phyloP scores from a whole-genome alignment of 805 yeast species.

The Naumovozyma dairenensis region DNA sequence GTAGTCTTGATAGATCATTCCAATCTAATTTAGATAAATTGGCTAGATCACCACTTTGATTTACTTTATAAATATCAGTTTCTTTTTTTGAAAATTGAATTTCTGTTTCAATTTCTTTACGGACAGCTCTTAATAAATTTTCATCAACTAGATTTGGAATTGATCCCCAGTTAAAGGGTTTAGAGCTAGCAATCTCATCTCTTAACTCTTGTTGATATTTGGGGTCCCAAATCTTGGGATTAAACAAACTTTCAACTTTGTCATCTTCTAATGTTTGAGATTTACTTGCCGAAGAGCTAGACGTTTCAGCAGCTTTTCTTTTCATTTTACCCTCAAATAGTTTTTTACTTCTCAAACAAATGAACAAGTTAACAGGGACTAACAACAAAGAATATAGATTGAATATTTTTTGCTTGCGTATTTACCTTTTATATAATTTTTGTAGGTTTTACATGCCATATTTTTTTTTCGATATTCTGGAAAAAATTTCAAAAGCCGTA shows the following conservation, averaged over 20 bases:
- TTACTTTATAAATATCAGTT: slow-evolving; percentile 91
- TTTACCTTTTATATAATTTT: too few relatives aligned
- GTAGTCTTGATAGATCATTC: slow-evolving; percentile 63
- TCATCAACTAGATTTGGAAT: slow-evolving; percentile 68
- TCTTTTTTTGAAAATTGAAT: slow-evolving; percentile 91
- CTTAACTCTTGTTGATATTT: slow-evolving; percentile 33
- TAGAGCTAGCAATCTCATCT: slow-evolving; percentile 40
- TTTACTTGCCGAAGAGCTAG: slow-evolving; percentile 1
- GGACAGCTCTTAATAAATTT: slow-evolving; percentile 62
- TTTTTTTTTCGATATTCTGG: too few relatives aligned
- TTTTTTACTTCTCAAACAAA: too few relatives aligned
- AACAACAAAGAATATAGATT: too few relatives aligned
- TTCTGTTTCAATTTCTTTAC: slow-evolving; percentile 72
- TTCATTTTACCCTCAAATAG: too few relatives aligned
- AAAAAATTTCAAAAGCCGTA: too few relatives aligned
- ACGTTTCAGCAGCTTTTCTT: slow-evolving; percentile 8
- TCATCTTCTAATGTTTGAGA: slow-evolving; percentile 17
- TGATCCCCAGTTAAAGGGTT: slow-evolving; percentile 88
- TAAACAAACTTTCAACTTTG: slow-evolving; percentile 34
- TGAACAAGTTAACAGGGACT: too few relatives aligned
- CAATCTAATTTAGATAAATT: slow-evolving; percentile 78
- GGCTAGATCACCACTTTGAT: slow-evolving; percentile 84
- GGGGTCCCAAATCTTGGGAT: slow-evolving; percentile 38
- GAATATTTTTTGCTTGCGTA: too few relatives aligned
- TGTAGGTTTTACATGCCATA: too few relatives aligned